phyloP scores from a whole-genome alignment of 768 basidiomycete genomes.

The Lenzites betulinus region DNA sequence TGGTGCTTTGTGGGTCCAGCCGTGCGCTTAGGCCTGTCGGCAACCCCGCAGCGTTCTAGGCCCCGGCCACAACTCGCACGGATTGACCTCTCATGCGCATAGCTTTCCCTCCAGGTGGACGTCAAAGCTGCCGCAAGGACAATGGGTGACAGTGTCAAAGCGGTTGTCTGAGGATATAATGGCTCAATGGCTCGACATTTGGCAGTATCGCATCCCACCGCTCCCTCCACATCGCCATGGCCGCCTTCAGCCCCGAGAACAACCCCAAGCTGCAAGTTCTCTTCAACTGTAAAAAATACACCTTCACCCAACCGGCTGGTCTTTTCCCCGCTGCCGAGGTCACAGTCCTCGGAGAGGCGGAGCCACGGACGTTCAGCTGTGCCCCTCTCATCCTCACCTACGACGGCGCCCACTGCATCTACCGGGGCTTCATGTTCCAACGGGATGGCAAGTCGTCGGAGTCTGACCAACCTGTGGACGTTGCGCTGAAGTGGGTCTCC shows the following conservation, averaged over 20 bases:
- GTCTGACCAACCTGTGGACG: conserved; percentile 1
- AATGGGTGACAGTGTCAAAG: too few species aligned
- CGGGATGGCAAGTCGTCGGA: background rate
- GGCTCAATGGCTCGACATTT: background rate
- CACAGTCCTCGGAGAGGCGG: conserved; percentile 1
- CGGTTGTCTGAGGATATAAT: background rate
- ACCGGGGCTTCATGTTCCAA: conserved; percentile 9
- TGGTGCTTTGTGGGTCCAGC: too few species aligned
- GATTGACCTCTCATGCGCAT: too few species aligned
- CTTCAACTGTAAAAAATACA: conserved; percentile 1
- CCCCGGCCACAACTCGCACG: too few species aligned
- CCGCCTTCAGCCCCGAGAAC: background rate
- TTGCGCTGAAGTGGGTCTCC: conserved; percentile 23
- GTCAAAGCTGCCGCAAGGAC: too few species aligned
- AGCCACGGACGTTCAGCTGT: background rate
- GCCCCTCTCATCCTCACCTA: conserved; percentile 13
- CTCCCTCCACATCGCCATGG: background rate
- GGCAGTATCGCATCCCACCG: background rate
- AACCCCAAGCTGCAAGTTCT: background rate
- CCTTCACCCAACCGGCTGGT: background rate
- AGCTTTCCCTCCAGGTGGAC: too few species aligned
- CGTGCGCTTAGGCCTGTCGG: too few species aligned
- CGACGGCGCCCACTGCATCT: conserved; percentile 17
- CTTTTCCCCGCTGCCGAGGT: background rate
- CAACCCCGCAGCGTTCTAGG: too few species aligned